Conservation (phyloP, 1,139 yeast species). For the Blastobotrys arbuscula region DNA sequence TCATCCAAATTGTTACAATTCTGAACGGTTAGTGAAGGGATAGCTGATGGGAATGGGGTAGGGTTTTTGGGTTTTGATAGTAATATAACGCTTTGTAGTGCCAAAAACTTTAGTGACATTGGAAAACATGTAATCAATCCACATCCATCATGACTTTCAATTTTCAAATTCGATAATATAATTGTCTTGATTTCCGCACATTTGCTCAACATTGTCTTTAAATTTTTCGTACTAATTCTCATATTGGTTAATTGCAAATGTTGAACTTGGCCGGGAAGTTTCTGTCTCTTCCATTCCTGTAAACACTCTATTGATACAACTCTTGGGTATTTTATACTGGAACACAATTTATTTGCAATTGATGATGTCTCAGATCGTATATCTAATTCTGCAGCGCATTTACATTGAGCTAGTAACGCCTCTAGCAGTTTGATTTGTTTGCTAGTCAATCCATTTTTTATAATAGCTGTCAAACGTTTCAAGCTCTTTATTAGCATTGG, state of each 20-base stretch:
- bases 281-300: not conserved
- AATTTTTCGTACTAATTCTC: not conserved
- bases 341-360: not conserved
- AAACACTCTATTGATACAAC: not conserved
- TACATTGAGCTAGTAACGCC: not conserved
- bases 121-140: slow-evolving; percentile 2
- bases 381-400: not conserved
- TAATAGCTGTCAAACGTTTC: not conserved
- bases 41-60: slow-evolving; percentile 1
- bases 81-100: not conserved
- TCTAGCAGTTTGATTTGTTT: not conserved
- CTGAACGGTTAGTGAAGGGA: not conserved
- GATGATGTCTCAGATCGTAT: not conserved
- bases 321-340: not conserved
- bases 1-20: not conserved
- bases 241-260: not conserved
- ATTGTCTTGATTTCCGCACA: slow-evolving; percentile 2
- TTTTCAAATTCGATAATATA: not conserved
- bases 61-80: not conserved
- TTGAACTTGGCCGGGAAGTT: slow-evolving; percentile 4
- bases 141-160: not conserved
- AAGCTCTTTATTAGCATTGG: not conserved
- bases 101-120: not conserved
- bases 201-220: not conserved
- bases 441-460: not conserved